Base-by-base conservation (phyloP, 352 stramenopile genomes). In the Phytophthora citrophthora region DNA sequence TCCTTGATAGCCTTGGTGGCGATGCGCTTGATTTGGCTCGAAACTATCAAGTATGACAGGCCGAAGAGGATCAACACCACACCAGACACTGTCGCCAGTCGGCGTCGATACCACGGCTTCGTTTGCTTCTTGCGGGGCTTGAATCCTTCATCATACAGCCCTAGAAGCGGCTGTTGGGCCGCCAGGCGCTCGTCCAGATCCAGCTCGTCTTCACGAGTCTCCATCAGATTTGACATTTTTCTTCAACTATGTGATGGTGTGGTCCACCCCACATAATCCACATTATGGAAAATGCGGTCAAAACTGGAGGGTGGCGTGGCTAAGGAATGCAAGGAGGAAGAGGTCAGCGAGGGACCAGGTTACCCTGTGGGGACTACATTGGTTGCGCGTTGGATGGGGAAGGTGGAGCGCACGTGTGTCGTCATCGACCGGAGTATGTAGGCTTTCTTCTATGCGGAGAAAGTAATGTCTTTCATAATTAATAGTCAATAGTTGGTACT, bases 361-460 rank as follows among this genome's bases (percentile, higher is more conserved):
- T 90, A 79, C 60, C 54, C 74, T 40, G 74, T 91, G 8, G 85
- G 85, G 44, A 49, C 85, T 36, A 89, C 81, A 43, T 66, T 94
- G 31, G 70, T 90, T 27, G 85, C 85, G 16, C 66, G 68, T 3
- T 94, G 85, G 85, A 90, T 94, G 85, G 83, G 81, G 27, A 81
- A 89, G 67, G 81, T 57, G n/a, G 82, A 94, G 64, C 85, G 85
- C 61, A 89, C 80, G 27, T 94, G 85, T 48, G 81, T 89, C 43
- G 83, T 94, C n/a, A 80, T 94, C 44, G 85, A 94, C 53, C 79
- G 79, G 39, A 87, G 85, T 94, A 63, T 48, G 77, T 77, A 13
- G 12, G 39, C 16, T 15, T 18, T 40, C 20, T 38, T 27, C n/a
- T 3, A 12, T 8, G 13, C 8, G 29, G 29, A 34, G 8, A 34